These are phyloP conservation scores for Suillus variegatus DNA, from an alignment of 768 basidiomycete genomes.

Conservation along the genomic window DNA sequence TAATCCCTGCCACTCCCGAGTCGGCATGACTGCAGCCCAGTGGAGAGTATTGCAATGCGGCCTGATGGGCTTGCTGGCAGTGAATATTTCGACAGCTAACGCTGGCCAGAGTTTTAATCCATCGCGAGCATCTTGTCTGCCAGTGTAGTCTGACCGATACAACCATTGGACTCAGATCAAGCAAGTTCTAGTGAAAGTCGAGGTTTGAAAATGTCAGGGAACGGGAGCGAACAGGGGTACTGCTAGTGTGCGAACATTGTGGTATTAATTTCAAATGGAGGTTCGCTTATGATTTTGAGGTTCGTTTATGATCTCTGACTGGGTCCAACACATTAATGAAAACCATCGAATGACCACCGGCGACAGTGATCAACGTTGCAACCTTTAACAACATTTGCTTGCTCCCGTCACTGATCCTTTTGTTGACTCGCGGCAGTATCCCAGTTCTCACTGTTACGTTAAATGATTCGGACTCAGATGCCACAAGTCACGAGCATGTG, in stretches of 20 bases:
- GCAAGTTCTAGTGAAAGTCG: not conserved
- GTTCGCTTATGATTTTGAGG: not conserved
- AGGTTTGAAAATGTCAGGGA: not conserved
- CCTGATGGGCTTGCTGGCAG: not conserved
- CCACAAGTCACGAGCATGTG: not conserved
- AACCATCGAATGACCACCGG: not conserved
- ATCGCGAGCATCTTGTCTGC: not conserved
- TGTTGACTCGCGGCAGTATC: not conserved
- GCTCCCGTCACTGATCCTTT: not conserved
- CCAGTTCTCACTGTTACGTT: not conserved
- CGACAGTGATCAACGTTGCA: not conserved
- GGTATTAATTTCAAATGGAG: not conserved
- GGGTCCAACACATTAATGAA: not conserved
- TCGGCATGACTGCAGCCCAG: not conserved
- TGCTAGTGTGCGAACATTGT: not conserved
- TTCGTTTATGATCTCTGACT: not conserved
- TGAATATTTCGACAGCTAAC: not conserved
- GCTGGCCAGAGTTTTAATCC: not conserved
- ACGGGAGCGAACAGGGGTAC: not conserved
- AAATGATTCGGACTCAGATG: not conserved
- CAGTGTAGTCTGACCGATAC: not conserved
- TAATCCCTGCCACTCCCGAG: not conserved
- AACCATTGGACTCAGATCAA: not conserved
- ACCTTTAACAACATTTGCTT: not conserved
- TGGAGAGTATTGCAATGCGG: not conserved